These are phyloP conservation scores for Corynespora cassiicola DNA, from an alignment of 2,329 filamentous ascomycete species.

Conservation along the genomic window DNA sequence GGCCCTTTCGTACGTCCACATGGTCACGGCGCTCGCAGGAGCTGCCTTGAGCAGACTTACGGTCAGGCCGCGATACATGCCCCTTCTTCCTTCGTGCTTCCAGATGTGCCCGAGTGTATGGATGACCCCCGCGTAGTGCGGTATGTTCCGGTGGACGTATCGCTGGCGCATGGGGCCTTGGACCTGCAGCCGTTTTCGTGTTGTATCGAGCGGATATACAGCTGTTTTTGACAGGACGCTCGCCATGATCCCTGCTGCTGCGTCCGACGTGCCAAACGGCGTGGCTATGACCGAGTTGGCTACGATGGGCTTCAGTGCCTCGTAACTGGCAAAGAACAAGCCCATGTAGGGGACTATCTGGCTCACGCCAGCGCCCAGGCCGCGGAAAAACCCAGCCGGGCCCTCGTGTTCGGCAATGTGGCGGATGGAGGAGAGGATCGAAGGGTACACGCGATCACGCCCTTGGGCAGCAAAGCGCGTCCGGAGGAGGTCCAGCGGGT, in stretches of 20 bases:
- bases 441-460: slow-evolving; percentile 76
- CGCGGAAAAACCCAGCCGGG: slow-evolving; percentile 81
- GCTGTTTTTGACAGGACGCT: slow-evolving; percentile 85
- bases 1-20: slow-evolving; percentile 90
- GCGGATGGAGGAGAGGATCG: slow-evolving; percentile 70
- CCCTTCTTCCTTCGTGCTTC: slow-evolving; percentile 74
- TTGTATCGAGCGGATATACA: slow-evolving; percentile 91
- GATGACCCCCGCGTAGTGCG: slow-evolving; percentile 74
- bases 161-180: slow-evolving; percentile 82
- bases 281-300: slow-evolving; percentile 63
- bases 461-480: slow-evolving; percentile 98
- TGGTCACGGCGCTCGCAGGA: slow-evolving; percentile 88
- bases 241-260: slow-evolving; percentile 79
- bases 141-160: slow-evolving; percentile 89
- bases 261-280: slow-evolving; percentile 78
- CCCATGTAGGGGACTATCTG: slow-evolving; percentile 98
- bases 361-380: slow-evolving; percentile 77
- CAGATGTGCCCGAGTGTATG: slow-evolving; percentile 73
- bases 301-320: slow-evolving; percentile 64
- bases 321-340: slow-evolving; percentile 90
- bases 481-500: slow-evolving; percentile 89
- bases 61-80: slow-evolving; percentile 85
- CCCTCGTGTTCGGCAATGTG: slow-evolving; percentile 83
- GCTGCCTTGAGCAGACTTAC: slow-evolving; percentile 93
- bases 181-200: slow-evolving; percentile 91